phyloP scores from a whole-genome alignment of 176 grass and related monocot genomes.

The Zea mays region Zm-B73-REFERENCE-NAM-5.0 NC_050096.1:144571001-144571500 shows the following conservation, averaged over 20 bases:
- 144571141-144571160: not conserved
- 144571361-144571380: not conserved
- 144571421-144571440: not conserved
- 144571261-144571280: conserved; percentile 36
- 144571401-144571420: not conserved
- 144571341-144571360: not conserved
- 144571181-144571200: conserved; percentile 28
- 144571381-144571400: not conserved
- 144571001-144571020: conserved; percentile 43
- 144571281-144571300: not conserved
- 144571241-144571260: conserved; percentile 33
- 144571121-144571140: not conserved
- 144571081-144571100: conserved; percentile 30
- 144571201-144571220: not conserved
- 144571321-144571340: not conserved
- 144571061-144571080: conserved; percentile 68
- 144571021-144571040: conserved; percentile 70
- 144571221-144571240: conserved; percentile 27
- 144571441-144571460: not conserved
- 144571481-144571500: not conserved
- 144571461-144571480: not conserved
- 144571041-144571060: conserved; percentile 62
- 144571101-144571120: conserved; percentile 39
- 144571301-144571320: not conserved
- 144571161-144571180: not conserved